phyloP scores from a whole-genome alignment of 2,329 filamentous ascomycete species.

The Ophiostoma angusticollis region DNA sequence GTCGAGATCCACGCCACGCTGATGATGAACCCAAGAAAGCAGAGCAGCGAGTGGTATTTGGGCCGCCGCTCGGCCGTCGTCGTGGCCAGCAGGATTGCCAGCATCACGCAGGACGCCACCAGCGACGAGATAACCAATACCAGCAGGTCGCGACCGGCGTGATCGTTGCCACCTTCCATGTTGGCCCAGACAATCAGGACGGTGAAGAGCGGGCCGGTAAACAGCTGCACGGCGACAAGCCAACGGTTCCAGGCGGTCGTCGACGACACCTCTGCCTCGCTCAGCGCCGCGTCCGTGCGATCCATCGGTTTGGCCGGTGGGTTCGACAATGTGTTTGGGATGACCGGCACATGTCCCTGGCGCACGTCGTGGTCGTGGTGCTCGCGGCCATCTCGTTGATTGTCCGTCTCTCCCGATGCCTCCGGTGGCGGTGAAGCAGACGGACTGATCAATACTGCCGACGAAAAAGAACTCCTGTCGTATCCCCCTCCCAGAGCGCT shows the following conservation, averaged over 20 bases:
- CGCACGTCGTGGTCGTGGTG: background rate
- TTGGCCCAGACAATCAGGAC: slow-evolving; percentile 65
- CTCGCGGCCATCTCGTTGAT: too few relatives aligned
- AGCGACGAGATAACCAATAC: slow-evolving; percentile 51
- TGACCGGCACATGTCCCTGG: slow-evolving; percentile 1
- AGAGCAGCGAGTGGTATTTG: slow-evolving; percentile 64
- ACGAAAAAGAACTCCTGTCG: too few relatives aligned
- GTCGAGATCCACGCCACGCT: slow-evolving; percentile 94
- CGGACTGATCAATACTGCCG: slow-evolving; percentile 5
- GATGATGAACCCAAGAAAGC: slow-evolving; percentile 81
- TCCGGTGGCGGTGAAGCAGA: too few relatives aligned
- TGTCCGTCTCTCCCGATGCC: too few relatives aligned
- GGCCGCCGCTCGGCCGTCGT: slow-evolving; percentile 57
- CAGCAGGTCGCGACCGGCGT: slow-evolving; percentile 38
- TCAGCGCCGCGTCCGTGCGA: slow-evolving; percentile 16
- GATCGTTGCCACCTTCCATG: slow-evolving; percentile 41
- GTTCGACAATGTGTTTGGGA: background rate
- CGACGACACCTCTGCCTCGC: background rate
- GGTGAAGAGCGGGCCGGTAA: slow-evolving; percentile 77
- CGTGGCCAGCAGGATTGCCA: slow-evolving; percentile 53
- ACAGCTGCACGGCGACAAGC: slow-evolving; percentile 74
- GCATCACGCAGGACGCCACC: slow-evolving; percentile 51
- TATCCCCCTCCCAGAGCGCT: too few relatives aligned
- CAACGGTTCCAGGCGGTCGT: slow-evolving; percentile 63
- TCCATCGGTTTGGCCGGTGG: slow-evolving; percentile 2